Evolutionary conservation across 2,329 filamentous ascomycete species (phyloP).

Genomic region (Hypocrella siamensis): DNA sequence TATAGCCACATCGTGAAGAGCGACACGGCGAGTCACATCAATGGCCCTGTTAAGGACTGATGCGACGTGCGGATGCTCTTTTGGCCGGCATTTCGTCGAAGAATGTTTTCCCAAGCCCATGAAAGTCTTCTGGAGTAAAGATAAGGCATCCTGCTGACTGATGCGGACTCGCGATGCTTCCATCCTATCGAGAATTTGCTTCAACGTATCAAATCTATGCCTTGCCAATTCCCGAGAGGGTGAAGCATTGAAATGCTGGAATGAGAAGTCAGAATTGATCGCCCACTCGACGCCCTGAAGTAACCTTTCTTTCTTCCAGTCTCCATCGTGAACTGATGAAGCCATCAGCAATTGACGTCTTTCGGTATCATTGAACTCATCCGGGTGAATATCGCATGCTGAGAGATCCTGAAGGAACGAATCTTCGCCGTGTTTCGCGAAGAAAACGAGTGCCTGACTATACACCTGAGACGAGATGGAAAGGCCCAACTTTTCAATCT

Average conservation of each 20-base stretch:
- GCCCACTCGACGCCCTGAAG: conserved; percentile 24
- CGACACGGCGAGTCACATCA: conserved; percentile 12
- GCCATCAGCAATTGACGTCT: conserved; percentile 23
- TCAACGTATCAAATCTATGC: conserved; percentile 9
- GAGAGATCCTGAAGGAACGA: conserved; percentile 29
- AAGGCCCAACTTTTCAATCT: conserved; percentile 48
- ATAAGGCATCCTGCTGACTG: conserved; percentile 11
- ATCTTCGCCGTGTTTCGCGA: conserved; percentile 42
- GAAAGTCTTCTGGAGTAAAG: conserved; percentile 12
- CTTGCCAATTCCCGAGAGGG: conserved; percentile 6
- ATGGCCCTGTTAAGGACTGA: conserved; percentile 15
- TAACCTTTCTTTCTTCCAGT: conserved; percentile 26
- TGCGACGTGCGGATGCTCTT: conserved; percentile 1
- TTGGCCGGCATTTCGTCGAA: not conserved
- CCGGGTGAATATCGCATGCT: conserved; percentile 35
- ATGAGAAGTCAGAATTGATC: conserved; percentile 7
- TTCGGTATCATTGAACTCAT: conserved; percentile 33
- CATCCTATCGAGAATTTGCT: conserved; percentile 16
- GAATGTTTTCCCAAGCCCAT: conserved; percentile 13
- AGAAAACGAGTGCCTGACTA: conserved; percentile 44
- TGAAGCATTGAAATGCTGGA: conserved; percentile 11
- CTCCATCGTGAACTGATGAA: conserved; percentile 13
- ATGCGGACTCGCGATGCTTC: conserved; percentile 13
- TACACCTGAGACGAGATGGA: conserved; percentile 47
- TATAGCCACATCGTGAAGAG: conserved; percentile 17